Conservation (phyloP, 192 early-diverging fungal species). For the Podila verticillata region DNA sequence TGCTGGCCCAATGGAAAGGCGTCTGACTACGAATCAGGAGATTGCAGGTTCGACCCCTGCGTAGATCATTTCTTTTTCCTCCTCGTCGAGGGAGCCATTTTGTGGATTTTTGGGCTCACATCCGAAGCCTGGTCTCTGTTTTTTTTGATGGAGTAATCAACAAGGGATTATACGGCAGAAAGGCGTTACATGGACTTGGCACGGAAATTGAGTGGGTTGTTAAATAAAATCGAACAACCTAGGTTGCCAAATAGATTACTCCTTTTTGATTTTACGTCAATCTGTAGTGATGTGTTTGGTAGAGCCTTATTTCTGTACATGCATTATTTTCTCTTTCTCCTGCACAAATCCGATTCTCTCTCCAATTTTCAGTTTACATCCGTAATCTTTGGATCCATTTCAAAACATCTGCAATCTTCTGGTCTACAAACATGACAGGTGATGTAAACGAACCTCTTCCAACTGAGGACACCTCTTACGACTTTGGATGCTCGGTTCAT, state of each 20-base stretch:
- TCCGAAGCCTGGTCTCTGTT: neutral
- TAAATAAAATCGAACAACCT: too few relatives aligned
- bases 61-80: conserved; percentile 23
- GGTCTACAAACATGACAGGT: conserved; percentile 12
- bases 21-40: conserved; percentile 53
- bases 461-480: neutral
- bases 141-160: too few relatives aligned
- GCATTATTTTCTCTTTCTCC: neutral
- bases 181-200: too few relatives aligned
- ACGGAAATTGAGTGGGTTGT: too few relatives aligned
- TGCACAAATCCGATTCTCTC: neutral
- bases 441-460: conserved; percentile 2
- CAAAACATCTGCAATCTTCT: neutral
- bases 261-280: too few relatives aligned
- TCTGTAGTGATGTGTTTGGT: too few relatives aligned
- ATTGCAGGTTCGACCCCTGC: conserved; percentile 52
- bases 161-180: too few relatives aligned
- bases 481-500: conserved; percentile 19
- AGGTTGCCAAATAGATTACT: too few relatives aligned
- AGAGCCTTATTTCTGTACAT: too few relatives aligned
- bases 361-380: too few relatives aligned
- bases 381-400: too few relatives aligned
- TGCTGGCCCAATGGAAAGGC: conserved; percentile 35
- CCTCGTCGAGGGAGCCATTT: neutral
- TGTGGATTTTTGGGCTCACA: neutral